A percentile compares a stretch with the other conserved stretches of the same genome.
These are phyloP conservation scores for Penicillium sp. DNA, from an alignment of 2,329 filamentous ascomycete species.

Conservation along the genomic window DNA sequence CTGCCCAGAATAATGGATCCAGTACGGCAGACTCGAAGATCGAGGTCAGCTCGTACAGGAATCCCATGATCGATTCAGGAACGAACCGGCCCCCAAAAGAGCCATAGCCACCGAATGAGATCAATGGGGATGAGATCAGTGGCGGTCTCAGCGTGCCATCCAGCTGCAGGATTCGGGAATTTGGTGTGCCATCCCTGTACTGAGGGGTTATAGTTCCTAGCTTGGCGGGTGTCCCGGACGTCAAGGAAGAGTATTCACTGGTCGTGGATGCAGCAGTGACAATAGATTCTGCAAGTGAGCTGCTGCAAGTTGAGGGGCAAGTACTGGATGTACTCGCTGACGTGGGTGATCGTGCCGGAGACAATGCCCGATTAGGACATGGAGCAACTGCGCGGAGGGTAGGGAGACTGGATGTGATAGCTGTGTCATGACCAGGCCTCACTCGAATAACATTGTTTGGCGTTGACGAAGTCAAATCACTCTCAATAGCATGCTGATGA, in stretches of 20 bases:
- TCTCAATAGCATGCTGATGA: slow-evolving; percentile 5
- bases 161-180: slow-evolving; percentile 28
- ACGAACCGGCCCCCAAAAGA: slow-evolving; percentile 34
- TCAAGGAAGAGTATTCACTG: slow-evolving; percentile 17
- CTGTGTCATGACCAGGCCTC: slow-evolving; percentile 10
- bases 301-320: slow-evolving; percentile 9
- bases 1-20: slow-evolving; percentile 33
- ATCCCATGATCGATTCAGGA: slow-evolving; percentile 34
- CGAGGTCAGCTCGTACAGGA: slow-evolving; percentile 31
- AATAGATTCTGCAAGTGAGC: slow-evolving; percentile 22
- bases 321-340: slow-evolving; percentile 16
- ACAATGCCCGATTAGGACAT: not conserved
- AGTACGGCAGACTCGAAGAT: slow-evolving; percentile 31
- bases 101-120: slow-evolving; percentile 31
- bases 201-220: slow-evolving; percentile 5
- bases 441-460: slow-evolving; percentile 12
- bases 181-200: slow-evolving; percentile 20
- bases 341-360: slow-evolving; percentile 6
- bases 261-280: slow-evolving; percentile 19
- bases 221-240: slow-evolving; percentile 16
- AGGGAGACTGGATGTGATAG: slow-evolving; percentile 9
- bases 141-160: slow-evolving; percentile 28
- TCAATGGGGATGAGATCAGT: slow-evolving; percentile 26
- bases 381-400: not conserved
- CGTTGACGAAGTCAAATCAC: slow-evolving; percentile 2